Evolutionary conservation across 441 rosid genomes (phyloP), one percentile per base, ranked within the genome.

Genomic region (Corymbia citriodora): DNA sequence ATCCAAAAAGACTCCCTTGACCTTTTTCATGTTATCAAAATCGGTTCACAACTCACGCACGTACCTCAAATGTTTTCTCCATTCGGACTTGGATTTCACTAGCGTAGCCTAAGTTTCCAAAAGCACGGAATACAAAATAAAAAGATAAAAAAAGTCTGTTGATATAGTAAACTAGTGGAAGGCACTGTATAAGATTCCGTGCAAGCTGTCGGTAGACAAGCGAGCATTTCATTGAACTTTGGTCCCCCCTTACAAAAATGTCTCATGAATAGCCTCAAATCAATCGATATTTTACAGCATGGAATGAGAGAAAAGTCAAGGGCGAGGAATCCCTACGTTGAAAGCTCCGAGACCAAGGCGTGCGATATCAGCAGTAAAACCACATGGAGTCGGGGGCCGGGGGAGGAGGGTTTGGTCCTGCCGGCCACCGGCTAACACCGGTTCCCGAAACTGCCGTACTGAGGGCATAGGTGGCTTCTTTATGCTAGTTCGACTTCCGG

Each of bases 311-410:
- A 61, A 92, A 92, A 79, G 94, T 93, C 94, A 93, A 94, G 89
- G 88, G 88, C 55, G 91, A 90, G 86, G 91, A 92, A 88, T 92
- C 90, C 90, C 90, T 61, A 89, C 88, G 88, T 91, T 92, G 91
- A 93, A 93, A 92, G 93, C 94, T 90, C 94, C 57, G 17, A 21
- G 88, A 86, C 90, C 96, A 90, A 94, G 89, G 89, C 79, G 23
- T 61, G 82, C 52, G 52, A 45, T 79, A 45, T 21, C 55, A 88
- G 91, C 96, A 91, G 96, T 90, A 81, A 79, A 40, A 87, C 92
- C 96, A 94, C 96, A 94, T 93, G 95, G 94, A 74, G 48, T 21
- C 16, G n/a, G 5, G 27, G 40, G 40, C 40, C 4, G 40, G 4
- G 65, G n/a, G 0, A 59, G 2, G 65, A 59, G 65, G 82, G 49